phyloP scores from a whole-genome alignment of 345 rosid genomes.

The Euphorbia tirucalli region DNA sequence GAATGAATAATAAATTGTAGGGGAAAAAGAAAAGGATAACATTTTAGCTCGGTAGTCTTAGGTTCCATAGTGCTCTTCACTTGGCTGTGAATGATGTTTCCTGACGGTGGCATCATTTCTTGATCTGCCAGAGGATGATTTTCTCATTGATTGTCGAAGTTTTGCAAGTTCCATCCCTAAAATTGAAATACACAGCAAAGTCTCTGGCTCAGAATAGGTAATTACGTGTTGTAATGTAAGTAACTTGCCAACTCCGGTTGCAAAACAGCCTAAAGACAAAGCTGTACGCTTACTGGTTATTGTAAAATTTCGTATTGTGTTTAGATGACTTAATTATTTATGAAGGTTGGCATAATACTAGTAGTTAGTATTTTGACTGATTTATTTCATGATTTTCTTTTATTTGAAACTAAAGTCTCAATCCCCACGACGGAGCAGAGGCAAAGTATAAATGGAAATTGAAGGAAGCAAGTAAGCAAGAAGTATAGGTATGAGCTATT shows the following conservation, averaged over 20 bases:
- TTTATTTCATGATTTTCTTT: too few species aligned
- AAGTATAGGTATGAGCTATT: constrained; percentile 20
- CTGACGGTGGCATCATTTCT: not conserved
- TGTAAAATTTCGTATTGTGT: too few species aligned
- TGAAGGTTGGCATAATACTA: too few species aligned
- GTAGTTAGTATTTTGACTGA: too few species aligned
- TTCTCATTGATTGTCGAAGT: not conserved
- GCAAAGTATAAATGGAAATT: too few species aligned
- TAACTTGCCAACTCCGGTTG: not conserved
- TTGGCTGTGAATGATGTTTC: not conserved
- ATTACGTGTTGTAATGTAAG: not conserved
- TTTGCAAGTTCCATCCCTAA: not conserved
- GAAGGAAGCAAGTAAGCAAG: too few species aligned
- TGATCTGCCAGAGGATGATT: not conserved
- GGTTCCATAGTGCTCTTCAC: not conserved
- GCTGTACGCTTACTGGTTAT: not conserved
- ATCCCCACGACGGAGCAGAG: too few species aligned
- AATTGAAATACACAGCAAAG: not conserved
- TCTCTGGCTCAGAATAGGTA: not conserved
- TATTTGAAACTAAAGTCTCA: too few species aligned
- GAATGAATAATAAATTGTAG: not conserved
- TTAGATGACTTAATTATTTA: too few species aligned
- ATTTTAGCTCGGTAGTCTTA: not conserved
- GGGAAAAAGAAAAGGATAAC: not conserved
- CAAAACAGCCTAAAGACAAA: not conserved